Conservation (phyloP, 768 basidiomycete genomes). For the Tephrocybe sp. region DNA sequence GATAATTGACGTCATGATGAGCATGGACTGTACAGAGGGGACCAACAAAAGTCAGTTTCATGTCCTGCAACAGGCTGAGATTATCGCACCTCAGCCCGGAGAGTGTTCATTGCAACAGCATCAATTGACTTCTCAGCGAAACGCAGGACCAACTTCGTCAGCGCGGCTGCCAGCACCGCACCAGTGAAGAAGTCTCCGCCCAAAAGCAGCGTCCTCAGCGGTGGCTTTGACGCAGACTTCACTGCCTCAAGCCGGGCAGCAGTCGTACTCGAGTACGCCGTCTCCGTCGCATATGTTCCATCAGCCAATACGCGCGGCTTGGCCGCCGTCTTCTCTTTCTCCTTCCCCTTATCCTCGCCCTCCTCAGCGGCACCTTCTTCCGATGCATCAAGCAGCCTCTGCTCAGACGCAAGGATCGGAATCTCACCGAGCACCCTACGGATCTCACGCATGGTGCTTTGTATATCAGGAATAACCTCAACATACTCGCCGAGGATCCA, state of each 20-base stretch:
- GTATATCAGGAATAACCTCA: slow-evolving; percentile 63
- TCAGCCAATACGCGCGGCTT: slow-evolving; percentile 87
- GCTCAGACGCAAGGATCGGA: slow-evolving; percentile 93
- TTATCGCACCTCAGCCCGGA: slow-evolving; percentile 78
- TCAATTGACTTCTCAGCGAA: slow-evolving; percentile 58
- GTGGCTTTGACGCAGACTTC: slow-evolving; percentile 87
- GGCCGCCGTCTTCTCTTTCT: slow-evolving; percentile 45
- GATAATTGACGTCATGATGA: slow-evolving; percentile 97
- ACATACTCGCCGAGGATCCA: slow-evolving; percentile 99
- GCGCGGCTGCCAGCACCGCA: slow-evolving; percentile 80
- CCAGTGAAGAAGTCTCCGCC: slow-evolving; percentile 98
- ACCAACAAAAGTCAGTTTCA: neutral
- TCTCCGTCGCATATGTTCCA: slow-evolving; percentile 97
- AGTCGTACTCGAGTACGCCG: slow-evolving; percentile 71
- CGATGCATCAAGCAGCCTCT: slow-evolving; percentile 72
- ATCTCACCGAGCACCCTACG: slow-evolving; percentile 91
- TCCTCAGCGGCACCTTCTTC: slow-evolving; percentile 47
- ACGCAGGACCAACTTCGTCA: slow-evolving; percentile 90
- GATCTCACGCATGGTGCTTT: slow-evolving; percentile 72
- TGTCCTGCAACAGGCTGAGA: too few species aligned
- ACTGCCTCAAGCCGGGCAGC: slow-evolving; percentile 74
- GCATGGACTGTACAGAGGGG: slow-evolving; percentile 69
- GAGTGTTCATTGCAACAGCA: slow-evolving; percentile 52
- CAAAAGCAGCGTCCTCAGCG: slow-evolving; percentile 82
- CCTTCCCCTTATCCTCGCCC: slow-evolving; percentile 51